phyloP scores from a whole-genome alignment of 208 protist species.

The Balamuthia mandrillaris region DNA sequence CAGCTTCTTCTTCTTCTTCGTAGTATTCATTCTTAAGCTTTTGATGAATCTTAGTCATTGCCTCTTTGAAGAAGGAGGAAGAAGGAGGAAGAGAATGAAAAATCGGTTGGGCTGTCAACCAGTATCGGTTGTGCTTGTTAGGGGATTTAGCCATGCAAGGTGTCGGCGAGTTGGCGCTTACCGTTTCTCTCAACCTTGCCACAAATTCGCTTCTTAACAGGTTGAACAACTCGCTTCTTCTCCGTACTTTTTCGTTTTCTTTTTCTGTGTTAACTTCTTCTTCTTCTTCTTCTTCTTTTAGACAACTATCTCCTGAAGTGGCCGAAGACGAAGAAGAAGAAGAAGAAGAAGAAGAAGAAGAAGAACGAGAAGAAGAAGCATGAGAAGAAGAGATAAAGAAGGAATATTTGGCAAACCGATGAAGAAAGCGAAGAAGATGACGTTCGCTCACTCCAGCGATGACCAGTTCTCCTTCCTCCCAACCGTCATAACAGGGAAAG shows the following conservation, averaged over 20 bases:
- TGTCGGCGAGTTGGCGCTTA: conserved; percentile 73
- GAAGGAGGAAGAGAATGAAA: conserved; percentile 80
- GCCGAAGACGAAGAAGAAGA: too few relatives aligned
- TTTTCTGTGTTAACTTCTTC: conserved; percentile 87
- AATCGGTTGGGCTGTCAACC: conserved; percentile 87
- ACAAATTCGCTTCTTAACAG: conserved; percentile 94
- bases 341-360: too few relatives aligned
- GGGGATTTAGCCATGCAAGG: conserved; percentile 89
- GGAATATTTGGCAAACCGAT: too few relatives aligned
- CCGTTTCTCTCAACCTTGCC: conserved; percentile 97
- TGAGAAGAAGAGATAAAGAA: too few relatives aligned
- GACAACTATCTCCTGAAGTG: conserved; percentile 98
- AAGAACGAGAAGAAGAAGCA: too few relatives aligned
- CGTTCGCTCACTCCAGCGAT: conserved; percentile 98
- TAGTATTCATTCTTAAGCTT: too few relatives aligned
- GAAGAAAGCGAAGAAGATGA: conserved; percentile 97
- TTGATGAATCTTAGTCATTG: too few relatives aligned
- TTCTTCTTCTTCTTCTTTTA: conserved; percentile 98
- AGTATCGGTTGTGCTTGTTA: conserved; percentile 99
- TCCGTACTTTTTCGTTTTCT: too few relatives aligned
- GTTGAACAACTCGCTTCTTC: too few relatives aligned
- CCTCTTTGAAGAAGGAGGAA: too few relatives aligned
- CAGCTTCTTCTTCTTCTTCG: too few relatives aligned
- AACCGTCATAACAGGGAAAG: conserved; percentile 88
- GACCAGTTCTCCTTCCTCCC: conserved; percentile 97